Percentiles rank a stretch among this genome's conserved stretches.
These are phyloP conservation scores for Nicotiana noctiflora DNA, from an alignment of 257 asterid genomes.

Conservation along the genomic window DNA sequence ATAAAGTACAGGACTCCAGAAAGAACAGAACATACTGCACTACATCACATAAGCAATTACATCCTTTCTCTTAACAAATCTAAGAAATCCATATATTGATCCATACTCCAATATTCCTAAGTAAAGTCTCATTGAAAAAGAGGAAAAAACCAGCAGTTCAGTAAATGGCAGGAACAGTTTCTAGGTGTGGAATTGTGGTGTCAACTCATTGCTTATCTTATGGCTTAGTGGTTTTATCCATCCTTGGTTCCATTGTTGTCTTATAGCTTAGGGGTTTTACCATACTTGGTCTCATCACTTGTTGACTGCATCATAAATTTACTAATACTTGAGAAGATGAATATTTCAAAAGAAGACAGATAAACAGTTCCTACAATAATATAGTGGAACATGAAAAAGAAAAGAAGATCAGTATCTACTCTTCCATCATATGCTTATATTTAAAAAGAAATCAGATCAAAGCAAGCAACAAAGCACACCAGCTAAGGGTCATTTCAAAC, in stretches of 20 bases:
- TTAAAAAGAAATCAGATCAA: background rate
- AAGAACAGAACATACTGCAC: no score
- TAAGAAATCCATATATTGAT: no score
- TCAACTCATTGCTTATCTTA: background rate
- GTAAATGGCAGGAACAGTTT: background rate
- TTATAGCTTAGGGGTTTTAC: background rate
- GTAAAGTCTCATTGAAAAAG: background rate
- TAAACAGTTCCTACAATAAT: background rate
- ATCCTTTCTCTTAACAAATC: no score
- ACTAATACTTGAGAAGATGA: background rate
- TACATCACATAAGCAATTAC: no score
- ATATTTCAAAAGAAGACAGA: background rate
- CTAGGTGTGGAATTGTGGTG: background rate
- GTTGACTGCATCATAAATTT: background rate
- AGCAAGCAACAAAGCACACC: background rate
- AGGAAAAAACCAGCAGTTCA: background rate
- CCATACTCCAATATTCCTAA: no score
- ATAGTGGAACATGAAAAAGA: background rate
- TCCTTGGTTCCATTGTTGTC: background rate
- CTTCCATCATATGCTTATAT: background rate
- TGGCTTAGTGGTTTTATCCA: background rate
- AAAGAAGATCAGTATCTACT: background rate
- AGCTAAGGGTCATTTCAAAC: background rate
- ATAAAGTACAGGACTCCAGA: no score
- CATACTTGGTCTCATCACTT: background rate